Conservation (phyloP, 257 asterid genomes). For the Capsicum chinense region DNA sequence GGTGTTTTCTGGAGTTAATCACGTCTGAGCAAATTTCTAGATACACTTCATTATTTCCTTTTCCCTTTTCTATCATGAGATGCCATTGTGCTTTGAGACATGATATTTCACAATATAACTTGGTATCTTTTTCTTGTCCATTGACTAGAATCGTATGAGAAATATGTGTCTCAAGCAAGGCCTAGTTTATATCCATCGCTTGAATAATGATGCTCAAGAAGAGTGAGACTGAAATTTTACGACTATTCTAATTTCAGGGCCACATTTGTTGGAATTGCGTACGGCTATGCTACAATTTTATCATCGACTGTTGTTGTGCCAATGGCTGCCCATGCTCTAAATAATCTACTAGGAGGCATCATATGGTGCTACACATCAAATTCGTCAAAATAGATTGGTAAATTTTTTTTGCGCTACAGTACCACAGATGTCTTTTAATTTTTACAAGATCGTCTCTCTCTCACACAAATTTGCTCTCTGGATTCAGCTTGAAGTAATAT, state of each 20-base stretch:
- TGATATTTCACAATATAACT: neutral
- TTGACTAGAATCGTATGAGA: neutral
- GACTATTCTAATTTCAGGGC: slow-evolving; percentile 59
- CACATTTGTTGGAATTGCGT: slow-evolving; percentile 79
- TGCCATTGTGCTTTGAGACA: neutral
- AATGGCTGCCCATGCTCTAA: slow-evolving; percentile 88
- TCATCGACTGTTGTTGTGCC: slow-evolving; percentile 68
- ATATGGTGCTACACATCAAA: slow-evolving; percentile 65
- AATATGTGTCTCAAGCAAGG: neutral
- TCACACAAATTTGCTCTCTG: neutral
- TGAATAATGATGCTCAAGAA: neutral
- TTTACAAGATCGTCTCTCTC: neutral
- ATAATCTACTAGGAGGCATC: slow-evolving; percentile 76
- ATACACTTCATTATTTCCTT: neutral
- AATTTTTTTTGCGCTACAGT: neutral
- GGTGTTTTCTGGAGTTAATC: neutral
- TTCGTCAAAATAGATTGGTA: slow-evolving; percentile 44
- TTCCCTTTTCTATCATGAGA: neutral
- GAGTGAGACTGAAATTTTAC: neutral
- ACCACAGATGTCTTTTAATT: neutral
- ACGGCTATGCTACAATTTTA: slow-evolving; percentile 63
- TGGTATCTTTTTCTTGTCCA: neutral
- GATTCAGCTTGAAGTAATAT: neutral
- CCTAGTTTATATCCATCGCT: neutral
- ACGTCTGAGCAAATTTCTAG: neutral